These are phyloP conservation scores for Boletus speciosus DNA, from an alignment of 768 basidiomycete genomes.

Conservation along the genomic window DNA sequence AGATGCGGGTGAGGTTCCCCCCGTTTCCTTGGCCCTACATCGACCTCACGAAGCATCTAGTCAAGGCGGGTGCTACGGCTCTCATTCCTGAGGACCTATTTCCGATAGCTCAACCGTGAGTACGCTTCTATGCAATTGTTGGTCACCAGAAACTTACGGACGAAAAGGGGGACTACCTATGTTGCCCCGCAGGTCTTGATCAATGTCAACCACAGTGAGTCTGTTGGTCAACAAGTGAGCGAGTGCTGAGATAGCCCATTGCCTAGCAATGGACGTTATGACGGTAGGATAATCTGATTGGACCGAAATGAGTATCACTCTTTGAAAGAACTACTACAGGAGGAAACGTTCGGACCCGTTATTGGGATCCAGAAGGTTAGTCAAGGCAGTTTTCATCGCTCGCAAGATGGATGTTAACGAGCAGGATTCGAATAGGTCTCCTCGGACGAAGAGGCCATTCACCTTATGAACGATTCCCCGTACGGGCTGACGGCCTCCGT, in stretches of 20 bases:
- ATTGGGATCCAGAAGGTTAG: conserved; percentile 88
- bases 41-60: conserved; percentile 31
- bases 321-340: conserved; percentile 35
- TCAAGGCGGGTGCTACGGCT: conserved; percentile 74
- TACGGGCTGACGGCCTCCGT: conserved; percentile 94
- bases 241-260: conserved; percentile 2
- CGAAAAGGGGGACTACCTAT: conserved; percentile 68
- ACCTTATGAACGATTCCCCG: conserved; percentile 93
- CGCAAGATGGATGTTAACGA: background rate
- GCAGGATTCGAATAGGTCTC: conserved; percentile 46
- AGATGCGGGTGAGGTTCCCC: conserved; percentile 62
- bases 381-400: background rate
- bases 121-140: conserved; percentile 2
- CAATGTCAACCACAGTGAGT: conserved; percentile 84
- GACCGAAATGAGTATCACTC: background rate
- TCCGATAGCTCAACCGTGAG: conserved; percentile 64
- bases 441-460: conserved; percentile 83
- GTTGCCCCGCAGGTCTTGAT: conserved; percentile 91
- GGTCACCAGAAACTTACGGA: background rate
- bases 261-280: conserved; percentile 88
- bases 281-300: conserved; percentile 44
- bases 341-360: conserved; percentile 92
- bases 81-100: conserved; percentile 69
- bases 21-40: background rate
- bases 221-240: background rate